Percentiles rank a stretch among this genome's conserved stretches.
phyloP scores from a whole-genome alignment of 805 yeast species.

The Metschnikowia orientalis region DNA sequence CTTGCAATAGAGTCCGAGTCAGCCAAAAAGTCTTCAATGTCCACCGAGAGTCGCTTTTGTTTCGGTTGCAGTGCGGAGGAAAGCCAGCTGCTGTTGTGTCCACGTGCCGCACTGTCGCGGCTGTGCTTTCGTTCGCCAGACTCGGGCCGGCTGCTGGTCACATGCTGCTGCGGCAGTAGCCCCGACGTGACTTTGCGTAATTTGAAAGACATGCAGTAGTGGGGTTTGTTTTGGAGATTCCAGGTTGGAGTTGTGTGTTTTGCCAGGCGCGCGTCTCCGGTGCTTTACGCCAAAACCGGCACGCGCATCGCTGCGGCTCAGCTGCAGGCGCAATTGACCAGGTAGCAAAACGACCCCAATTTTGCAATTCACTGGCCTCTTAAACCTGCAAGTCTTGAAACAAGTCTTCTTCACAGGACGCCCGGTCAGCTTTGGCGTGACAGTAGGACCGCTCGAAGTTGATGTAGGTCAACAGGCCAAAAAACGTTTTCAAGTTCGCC shows the following conservation, averaged over 20 bases:
- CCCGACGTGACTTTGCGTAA: constrained; percentile 9
- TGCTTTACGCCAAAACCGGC: too few relatives aligned
- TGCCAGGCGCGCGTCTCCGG: too few relatives aligned
- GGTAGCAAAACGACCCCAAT: too few relatives aligned
- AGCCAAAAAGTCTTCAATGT: constrained; percentile 4
- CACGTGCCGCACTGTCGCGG: constrained; percentile 1
- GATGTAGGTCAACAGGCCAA: constrained; percentile 58
- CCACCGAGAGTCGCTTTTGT: constrained; percentile 4
- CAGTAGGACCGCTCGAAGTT: constrained; percentile 65
- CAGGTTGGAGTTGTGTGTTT: too few relatives aligned
- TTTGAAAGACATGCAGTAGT: constrained; percentile 8
- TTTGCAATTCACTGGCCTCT: neutral
- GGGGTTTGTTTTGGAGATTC: too few relatives aligned
- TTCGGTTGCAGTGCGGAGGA: too few relatives aligned
- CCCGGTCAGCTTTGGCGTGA: constrained; percentile 28
- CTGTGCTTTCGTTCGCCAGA: neutral
- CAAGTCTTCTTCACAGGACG: constrained; percentile 51
- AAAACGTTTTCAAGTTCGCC: constrained; percentile 55
- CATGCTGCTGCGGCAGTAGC: constrained; percentile 13
- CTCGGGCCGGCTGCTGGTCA: neutral
- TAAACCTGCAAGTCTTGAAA: constrained; percentile 45
- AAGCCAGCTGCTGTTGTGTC: constrained; percentile 13
- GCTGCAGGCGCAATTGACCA: too few relatives aligned
- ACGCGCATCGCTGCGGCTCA: too few relatives aligned
- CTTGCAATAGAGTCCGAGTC: neutral